Base-by-base conservation (phyloP, 495 filamentous ascomycete genomes). In the Talaromyces ruber region DNA sequence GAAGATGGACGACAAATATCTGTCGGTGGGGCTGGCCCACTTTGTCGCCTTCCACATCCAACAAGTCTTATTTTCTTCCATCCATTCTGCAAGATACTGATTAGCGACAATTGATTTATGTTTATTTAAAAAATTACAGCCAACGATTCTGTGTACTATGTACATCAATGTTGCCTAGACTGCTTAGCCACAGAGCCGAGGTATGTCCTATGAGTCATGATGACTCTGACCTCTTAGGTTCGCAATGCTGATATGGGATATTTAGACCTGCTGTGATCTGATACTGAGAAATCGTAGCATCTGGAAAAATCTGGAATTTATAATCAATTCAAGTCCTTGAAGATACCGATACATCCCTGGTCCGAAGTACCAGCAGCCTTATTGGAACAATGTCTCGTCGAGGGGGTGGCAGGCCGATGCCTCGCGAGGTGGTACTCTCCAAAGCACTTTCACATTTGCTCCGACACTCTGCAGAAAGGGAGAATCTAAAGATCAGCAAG, bases 371-470 rank as follows among this genome's bases (percentile, higher is more conserved):
- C 39, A 43, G 11, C 6, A 47, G n/a, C 43, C 9, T 59, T 18
- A 14, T 30, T 43, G 24, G 29, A 29, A 32, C 28, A 26, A 62
- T 62, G 60, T 62, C 60, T 57, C 60, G 51, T 51, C 14, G 25
- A 56, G 60, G 37, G 1, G 60, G 60, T 11, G 53, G 60, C 3
- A 43, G 26, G 26, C 21, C 32, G 4, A 51, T 58, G 54, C 39
- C 52, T 21, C 53, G 90, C 32, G 83, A 88, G 47, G 80, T 88
- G 8, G 77, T 78, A 32, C 79, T 97, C 54, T 96, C 91, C 7
- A 95, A 92, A 70, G 88, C 91, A 26, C 71, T 98, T 58, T 90
- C 86, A 61, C 84, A 80, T 65, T 76, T 97, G 0, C 80, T 98
- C 18, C 82, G 94, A 24, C 94, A 98, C 72, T 90, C 87, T 53